Evolutionary conservation across 192 early-diverging fungal genomes (phyloP).

Genomic region (Chytriomyces sp.): DNA sequence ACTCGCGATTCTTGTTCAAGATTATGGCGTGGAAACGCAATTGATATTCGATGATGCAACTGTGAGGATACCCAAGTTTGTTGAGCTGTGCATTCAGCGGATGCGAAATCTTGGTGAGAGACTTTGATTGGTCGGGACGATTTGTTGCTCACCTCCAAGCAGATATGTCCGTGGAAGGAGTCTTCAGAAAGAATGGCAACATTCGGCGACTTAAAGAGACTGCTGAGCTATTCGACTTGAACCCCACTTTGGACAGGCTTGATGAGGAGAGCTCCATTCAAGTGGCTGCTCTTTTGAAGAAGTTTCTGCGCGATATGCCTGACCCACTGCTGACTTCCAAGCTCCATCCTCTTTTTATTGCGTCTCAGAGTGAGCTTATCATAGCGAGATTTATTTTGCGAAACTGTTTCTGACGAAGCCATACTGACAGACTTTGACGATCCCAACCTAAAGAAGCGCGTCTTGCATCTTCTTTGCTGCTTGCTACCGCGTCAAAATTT

Average conservation of each 20-base stretch:
- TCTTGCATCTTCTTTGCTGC: slow-evolving; percentile 79
- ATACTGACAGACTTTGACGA: slow-evolving; percentile 24
- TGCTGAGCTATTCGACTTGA: slow-evolving; percentile 81
- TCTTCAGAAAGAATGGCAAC: slow-evolving; percentile 98
- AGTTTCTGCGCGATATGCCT: slow-evolving; percentile 94
- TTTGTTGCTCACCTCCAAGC: neutral
- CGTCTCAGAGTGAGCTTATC: slow-evolving; percentile 61
- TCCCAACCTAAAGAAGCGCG: slow-evolving; percentile 51
- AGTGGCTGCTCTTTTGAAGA: slow-evolving; percentile 92
- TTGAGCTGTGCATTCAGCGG: slow-evolving; percentile 77
- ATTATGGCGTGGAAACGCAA: slow-evolving; percentile 63
- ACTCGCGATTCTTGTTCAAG: slow-evolving; percentile 80
- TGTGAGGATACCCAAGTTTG: slow-evolving; percentile 80
- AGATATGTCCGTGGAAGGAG: slow-evolving; percentile 87
- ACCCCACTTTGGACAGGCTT: slow-evolving; percentile 51
- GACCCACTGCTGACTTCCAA: slow-evolving; percentile 92
- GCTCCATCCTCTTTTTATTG: slow-evolving; percentile 83
- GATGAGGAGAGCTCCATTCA: slow-evolving; percentile 77
- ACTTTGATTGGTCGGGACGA: no score
- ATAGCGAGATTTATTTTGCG: neutral
- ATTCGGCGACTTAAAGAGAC: slow-evolving; percentile 86
- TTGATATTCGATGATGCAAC: slow-evolving; percentile 25
- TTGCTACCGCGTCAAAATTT: slow-evolving; percentile 89
- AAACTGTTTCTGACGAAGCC: neutral
- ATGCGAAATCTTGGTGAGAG: slow-evolving; percentile 72